Evolutionary conservation across 1,284 basidiomycete species (phyloP).

Genomic region (Gomphus bonarii): DNA sequence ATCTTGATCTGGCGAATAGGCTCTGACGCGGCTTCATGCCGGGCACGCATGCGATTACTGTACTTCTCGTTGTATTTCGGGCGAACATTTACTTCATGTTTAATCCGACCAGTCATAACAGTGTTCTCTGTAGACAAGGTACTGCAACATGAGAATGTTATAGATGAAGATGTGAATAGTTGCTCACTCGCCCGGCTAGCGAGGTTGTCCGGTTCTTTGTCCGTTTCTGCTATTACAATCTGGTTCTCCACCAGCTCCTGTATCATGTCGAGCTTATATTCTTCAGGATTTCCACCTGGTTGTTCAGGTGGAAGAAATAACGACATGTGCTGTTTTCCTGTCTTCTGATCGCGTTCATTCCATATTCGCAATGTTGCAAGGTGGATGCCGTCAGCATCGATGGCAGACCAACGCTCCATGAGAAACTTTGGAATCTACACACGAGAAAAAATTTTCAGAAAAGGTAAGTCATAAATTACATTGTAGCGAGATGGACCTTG

Average conservation of each 20-base stretch:
- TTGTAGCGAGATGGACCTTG: constrained; percentile 37
- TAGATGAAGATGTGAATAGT: not conserved
- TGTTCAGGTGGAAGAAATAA: constrained; percentile 38
- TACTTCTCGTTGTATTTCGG: constrained; percentile 56
- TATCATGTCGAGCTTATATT: constrained; percentile 70
- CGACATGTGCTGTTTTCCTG: constrained; percentile 49
- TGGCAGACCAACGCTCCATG: constrained; percentile 58
- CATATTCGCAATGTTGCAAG: constrained; percentile 71
- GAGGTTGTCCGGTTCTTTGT: constrained; percentile 46
- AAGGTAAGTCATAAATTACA: not conserved
- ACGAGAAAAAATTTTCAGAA: not conserved
- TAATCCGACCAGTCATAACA: constrained; percentile 62
- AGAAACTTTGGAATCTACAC: constrained; percentile 57
- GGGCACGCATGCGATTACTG: constrained; percentile 50
- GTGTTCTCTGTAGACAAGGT: constrained; percentile 55
- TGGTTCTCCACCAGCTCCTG: constrained; percentile 69
- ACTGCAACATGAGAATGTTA: not conserved
- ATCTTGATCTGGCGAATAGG: constrained; percentile 47
- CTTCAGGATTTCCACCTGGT: constrained; percentile 35
- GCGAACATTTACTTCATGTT: constrained; percentile 62
- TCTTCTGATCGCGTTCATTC: constrained; percentile 29
- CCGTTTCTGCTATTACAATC: constrained; percentile 65
- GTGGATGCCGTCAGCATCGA: constrained; percentile 52
- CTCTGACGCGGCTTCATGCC: constrained; percentile 51
- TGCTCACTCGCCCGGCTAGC: constrained; percentile 13